phyloP scores from a whole-genome alignment of 495 filamentous ascomycete species.

The Aspergillus conjunctus region DNA sequence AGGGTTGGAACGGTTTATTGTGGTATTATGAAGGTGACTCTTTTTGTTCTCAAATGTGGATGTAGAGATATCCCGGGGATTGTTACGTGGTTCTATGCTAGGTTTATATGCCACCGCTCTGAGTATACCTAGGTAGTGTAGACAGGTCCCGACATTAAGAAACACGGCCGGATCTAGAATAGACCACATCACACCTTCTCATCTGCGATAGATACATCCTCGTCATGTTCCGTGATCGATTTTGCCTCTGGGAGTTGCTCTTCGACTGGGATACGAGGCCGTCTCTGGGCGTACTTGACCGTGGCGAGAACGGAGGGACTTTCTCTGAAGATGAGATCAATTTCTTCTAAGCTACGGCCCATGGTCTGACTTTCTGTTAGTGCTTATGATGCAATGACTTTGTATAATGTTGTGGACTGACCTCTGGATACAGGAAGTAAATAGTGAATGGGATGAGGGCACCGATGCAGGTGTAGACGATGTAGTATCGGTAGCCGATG shows the following conservation, averaged over 20 bases:
- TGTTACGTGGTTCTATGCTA: no score
- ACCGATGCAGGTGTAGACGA: conserved; percentile 40
- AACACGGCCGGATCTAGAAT: background rate
- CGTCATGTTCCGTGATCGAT: background rate
- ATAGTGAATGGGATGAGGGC: background rate
- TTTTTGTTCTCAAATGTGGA: no score
- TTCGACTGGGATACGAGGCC: background rate
- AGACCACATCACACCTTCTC: background rate
- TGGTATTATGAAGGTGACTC: no score
- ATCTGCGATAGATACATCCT: background rate
- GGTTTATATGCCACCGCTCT: background rate
- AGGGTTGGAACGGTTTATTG: no score
- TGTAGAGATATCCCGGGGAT: no score
- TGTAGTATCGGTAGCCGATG: conserved; percentile 30
- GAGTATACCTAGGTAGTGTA: background rate
- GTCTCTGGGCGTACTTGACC: conserved; percentile 2
- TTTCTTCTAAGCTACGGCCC: conserved; percentile 11
- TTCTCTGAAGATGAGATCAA: conserved; percentile 6
- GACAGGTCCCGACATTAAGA: background rate
- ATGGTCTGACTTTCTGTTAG: conserved; percentile 1
- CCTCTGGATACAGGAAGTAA: background rate
- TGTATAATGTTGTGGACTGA: background rate
- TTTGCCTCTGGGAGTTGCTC: background rate
- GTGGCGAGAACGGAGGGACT: conserved; percentile 6
- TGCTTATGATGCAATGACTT: background rate